Conservation (phyloP, 495 filamentous ascomycete species). For the Penicillium salamii region DNA sequence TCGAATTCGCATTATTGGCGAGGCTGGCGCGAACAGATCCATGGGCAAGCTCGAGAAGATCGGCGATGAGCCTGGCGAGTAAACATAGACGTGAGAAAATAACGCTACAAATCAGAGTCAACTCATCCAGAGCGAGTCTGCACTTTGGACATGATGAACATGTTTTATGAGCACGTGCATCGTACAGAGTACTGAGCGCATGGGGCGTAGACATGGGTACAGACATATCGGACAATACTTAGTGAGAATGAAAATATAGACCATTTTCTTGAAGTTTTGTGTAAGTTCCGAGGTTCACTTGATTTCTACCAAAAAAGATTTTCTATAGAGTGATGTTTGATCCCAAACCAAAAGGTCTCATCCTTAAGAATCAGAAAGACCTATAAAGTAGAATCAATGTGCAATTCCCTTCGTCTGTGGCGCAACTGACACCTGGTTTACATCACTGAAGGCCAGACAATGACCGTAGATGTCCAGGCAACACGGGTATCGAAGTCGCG, state of each 20-base stretch:
- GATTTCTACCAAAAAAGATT: neutral
- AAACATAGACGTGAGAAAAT: slow-evolving; percentile 18
- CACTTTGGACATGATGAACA: too few species aligned
- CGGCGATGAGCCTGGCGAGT: slow-evolving; percentile 70
- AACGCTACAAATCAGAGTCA: neutral
- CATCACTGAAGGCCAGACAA: slow-evolving; percentile 37
- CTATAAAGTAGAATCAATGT: slow-evolving; percentile 53
- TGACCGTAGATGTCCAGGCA: slow-evolving; percentile 44
- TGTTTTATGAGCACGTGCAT: too few species aligned
- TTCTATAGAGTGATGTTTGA: slow-evolving; percentile 34
- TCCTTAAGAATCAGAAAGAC: slow-evolving; percentile 45
- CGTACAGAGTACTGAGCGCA: too few species aligned
- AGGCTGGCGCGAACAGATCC: slow-evolving; percentile 87
- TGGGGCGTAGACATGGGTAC: too few species aligned
- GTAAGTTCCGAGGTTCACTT: too few species aligned
- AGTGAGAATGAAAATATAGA: neutral
- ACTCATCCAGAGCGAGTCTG: too few species aligned
- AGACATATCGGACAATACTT: too few species aligned
- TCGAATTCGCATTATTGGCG: slow-evolving; percentile 80
- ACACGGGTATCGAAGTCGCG: slow-evolving; percentile 54
- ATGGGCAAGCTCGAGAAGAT: slow-evolving; percentile 96
- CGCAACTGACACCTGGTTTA: slow-evolving; percentile 58
- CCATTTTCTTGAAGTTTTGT: too few species aligned
- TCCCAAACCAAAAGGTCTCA: slow-evolving; percentile 53
- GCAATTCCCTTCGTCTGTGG: slow-evolving; percentile 62